Conservation (phyloP, 1,139 yeast genomes). For the Blastobotrys arbuscula region DNA sequence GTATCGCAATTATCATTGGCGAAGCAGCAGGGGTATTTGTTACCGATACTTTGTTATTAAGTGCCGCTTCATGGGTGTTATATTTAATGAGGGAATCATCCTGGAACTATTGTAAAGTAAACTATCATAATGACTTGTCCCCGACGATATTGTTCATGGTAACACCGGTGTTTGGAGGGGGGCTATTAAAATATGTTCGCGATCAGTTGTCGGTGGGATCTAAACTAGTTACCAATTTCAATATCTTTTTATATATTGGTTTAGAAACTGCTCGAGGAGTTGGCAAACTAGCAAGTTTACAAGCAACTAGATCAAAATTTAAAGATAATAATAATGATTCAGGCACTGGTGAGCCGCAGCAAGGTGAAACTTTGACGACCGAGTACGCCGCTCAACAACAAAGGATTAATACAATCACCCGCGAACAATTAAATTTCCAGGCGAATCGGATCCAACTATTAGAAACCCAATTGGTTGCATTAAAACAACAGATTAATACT, state of each 20-base stretch:
- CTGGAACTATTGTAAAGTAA: slow-evolving; percentile 20
- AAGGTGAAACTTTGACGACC: neutral
- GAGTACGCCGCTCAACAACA: neutral
- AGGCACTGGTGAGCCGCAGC: neutral
- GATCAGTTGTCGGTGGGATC: slow-evolving; percentile 23
- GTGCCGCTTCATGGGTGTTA: slow-evolving; percentile 25
- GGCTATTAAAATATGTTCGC: slow-evolving; percentile 19
- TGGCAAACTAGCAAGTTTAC: slow-evolving; percentile 11
- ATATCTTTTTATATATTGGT: slow-evolving; percentile 23
- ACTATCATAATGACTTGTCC: neutral
- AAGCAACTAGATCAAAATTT: neutral
- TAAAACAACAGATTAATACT: slow-evolving; percentile 6
- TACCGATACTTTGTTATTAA: slow-evolving; percentile 23
- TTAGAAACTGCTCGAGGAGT: slow-evolving; percentile 23
- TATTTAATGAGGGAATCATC: slow-evolving; percentile 24
- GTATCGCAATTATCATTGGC: slow-evolving; percentile 19
- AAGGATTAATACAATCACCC: neutral
- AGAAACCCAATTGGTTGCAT: slow-evolving; percentile 9
- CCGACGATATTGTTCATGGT: slow-evolving; percentile 19
- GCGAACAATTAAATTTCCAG: neutral
- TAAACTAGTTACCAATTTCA: slow-evolving; percentile 22
- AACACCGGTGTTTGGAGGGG: slow-evolving; percentile 25
- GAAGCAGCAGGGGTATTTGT: slow-evolving; percentile 23
- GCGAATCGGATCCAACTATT: slow-evolving; percentile 3
- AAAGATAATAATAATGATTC: neutral